Conservation (phyloP, 306 rosid species). For the Vigna nakashimae region DNA sequence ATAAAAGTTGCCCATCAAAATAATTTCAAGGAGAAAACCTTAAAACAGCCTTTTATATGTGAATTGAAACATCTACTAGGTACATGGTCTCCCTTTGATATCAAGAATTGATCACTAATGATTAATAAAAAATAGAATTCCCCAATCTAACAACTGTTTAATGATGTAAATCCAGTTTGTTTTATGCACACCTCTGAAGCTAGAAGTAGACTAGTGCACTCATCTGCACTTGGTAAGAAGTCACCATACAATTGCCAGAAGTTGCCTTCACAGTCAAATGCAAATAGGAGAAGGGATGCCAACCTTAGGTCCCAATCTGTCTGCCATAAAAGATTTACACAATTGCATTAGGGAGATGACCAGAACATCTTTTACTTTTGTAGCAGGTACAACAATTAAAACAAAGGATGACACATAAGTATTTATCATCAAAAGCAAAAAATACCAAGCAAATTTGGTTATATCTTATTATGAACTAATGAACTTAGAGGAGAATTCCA, state of each 20-base stretch:
- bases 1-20: background rate
- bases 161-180: background rate
- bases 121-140: constrained; percentile 13
- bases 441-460: constrained; percentile 21
- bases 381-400: constrained; percentile 16
- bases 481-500: constrained; percentile 31
- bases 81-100: background rate
- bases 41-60: constrained; percentile 25
- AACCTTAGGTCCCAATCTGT: constrained; percentile 96
- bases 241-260: constrained; percentile 96
- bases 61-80: constrained; percentile 37
- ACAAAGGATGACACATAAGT: background rate
- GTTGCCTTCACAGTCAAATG: constrained; percentile 83
- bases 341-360: constrained; percentile 41
- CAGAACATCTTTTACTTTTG: background rate
- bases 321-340: constrained; percentile 71
- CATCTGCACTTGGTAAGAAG: constrained; percentile 87
- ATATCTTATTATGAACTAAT: constrained; percentile 16
- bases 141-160: constrained; percentile 2
- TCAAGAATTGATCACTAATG: constrained; percentile 1
- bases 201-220: constrained; percentile 87
- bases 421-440: constrained; percentile 11
- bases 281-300: constrained; percentile 86
- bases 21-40: constrained; percentile 6
- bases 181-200: constrained; percentile 76